Percentiles rank a stretch among this genome's conserved stretches.
Evolutionary conservation across 2,329 filamentous ascomycete species (phyloP).

Genomic region (Chrysoporthe austroafricana): DNA sequence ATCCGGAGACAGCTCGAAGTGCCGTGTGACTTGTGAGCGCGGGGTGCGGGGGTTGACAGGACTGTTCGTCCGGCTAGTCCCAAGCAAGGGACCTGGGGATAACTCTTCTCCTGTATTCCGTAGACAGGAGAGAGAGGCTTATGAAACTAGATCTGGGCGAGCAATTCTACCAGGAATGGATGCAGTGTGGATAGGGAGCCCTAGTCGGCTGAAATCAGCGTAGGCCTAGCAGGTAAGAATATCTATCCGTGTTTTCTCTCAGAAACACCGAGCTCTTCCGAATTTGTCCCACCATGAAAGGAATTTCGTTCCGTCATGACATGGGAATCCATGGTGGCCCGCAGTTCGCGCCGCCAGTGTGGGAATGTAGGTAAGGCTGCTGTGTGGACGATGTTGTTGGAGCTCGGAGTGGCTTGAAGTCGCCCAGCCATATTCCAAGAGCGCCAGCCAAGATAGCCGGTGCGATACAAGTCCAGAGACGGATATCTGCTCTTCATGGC

Average conservation of each 20-base stretch:
- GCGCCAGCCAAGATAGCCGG: not conserved
- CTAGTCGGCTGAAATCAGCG: not conserved
- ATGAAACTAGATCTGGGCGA: not conserved
- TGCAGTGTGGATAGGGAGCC: not conserved
- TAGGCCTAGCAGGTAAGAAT: not conserved
- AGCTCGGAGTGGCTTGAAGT: not conserved
- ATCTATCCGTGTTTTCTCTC: not conserved
- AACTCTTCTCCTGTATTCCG: not conserved
- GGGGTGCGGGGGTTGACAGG: constrained; percentile 22
- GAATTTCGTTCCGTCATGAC: too few species aligned
- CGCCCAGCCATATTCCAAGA: not conserved
- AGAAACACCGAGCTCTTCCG: not conserved
- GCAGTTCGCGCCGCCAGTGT: not conserved
- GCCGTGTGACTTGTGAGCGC: constrained; percentile 15
- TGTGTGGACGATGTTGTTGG: not conserved
- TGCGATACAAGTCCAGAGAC: not conserved
- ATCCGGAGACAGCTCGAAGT: constrained; percentile 3
- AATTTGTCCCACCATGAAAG: not conserved
- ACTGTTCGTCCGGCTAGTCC: not conserved
- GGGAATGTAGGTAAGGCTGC: not conserved
- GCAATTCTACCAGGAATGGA: not conserved
- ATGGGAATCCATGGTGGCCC: not conserved
- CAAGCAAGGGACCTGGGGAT: constrained; percentile 3
- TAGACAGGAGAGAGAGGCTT: not conserved
- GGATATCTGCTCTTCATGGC: not conserved